Conservation (phyloP, 176 grass and related monocot species). For the Lolium multiflorum region DNA sequence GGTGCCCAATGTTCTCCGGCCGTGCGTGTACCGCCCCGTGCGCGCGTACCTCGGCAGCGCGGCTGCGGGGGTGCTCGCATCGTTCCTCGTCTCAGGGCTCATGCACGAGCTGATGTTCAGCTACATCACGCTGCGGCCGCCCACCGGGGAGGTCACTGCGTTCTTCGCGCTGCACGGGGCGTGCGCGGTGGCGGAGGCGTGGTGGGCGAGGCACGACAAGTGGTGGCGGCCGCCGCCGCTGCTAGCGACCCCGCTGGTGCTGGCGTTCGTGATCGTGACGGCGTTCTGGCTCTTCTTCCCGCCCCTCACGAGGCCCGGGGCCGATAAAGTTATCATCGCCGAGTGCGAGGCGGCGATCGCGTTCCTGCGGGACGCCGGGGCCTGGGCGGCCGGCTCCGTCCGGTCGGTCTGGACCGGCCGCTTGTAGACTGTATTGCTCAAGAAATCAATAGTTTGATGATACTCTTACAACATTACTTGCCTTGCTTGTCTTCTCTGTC, state of each 20-base stretch:
- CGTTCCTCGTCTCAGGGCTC: constrained; percentile 63
- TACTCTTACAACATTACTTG: too few relatives aligned
- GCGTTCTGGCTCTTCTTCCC: constrained; percentile 76
- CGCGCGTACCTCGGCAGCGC: constrained; percentile 41
- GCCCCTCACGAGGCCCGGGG: constrained; percentile 48
- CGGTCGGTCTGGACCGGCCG: neutral
- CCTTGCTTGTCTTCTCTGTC: too few relatives aligned
- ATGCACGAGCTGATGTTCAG: constrained; percentile 82
- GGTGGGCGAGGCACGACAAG: constrained; percentile 36
- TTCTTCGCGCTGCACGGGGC: constrained; percentile 75
- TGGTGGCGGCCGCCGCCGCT: constrained; percentile 49
- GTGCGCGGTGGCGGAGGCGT: constrained; percentile 56
- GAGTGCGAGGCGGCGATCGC: constrained; percentile 53
- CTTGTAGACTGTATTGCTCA: neutral
- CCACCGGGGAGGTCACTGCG: constrained; percentile 59
- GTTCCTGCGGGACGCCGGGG: constrained; percentile 29
- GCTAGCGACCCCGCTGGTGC: constrained; percentile 30
- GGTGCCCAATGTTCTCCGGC: constrained; percentile 65
- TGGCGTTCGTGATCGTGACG: constrained; percentile 51
- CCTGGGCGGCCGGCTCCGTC: constrained; percentile 22
- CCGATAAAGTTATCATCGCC: constrained; percentile 48
- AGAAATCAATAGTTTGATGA: too few relatives aligned
- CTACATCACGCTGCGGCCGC: constrained; percentile 59
- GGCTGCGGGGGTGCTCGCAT: constrained; percentile 45
- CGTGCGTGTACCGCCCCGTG: constrained; percentile 61